Conservation (phyloP, 2,329 filamentous ascomycete species). For the Xylaria polymorpha region DNA sequence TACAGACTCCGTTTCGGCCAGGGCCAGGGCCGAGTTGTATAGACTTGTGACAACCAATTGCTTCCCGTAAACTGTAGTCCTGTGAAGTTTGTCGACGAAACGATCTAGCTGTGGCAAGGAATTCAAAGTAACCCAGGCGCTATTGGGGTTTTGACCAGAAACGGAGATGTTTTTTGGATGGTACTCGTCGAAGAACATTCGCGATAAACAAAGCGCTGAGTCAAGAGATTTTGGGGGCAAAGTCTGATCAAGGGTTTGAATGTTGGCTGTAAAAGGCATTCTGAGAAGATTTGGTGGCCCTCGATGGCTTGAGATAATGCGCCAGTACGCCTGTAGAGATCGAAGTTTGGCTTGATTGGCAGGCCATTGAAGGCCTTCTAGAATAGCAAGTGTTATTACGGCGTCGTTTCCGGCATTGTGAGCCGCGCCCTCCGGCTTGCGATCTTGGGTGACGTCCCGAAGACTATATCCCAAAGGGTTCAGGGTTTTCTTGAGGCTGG, state of each 20-base stretch:
- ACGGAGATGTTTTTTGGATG: conserved; percentile 20
- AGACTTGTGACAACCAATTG: conserved; percentile 21
- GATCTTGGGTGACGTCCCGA: conserved; percentile 20
- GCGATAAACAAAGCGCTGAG: conserved; percentile 22
- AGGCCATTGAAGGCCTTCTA: conserved; percentile 28
- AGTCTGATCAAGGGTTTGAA: conserved; percentile 21
- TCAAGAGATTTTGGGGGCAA: conserved; percentile 19
- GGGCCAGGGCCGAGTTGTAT: conserved; percentile 18
- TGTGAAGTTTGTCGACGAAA: conserved; percentile 12
- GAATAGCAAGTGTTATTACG: conserved; percentile 25
- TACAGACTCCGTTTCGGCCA: conserved; percentile 23
- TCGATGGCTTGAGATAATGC: conserved; percentile 26
- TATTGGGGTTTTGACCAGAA: conserved; percentile 15
- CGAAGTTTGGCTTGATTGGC: conserved; percentile 23
- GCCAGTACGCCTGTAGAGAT: conserved; percentile 26
- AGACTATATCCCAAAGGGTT: conserved; percentile 24
- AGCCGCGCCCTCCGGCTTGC: conserved; percentile 27
- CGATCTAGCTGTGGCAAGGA: conserved; percentile 16
- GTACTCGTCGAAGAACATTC: conserved; percentile 26
- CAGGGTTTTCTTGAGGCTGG: conserved; percentile 28
- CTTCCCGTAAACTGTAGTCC: conserved; percentile 18
- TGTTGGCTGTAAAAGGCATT: conserved; percentile 24
- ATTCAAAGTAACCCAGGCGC: conserved; percentile 18
- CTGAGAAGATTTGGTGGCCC: conserved; percentile 22
- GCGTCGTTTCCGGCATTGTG: conserved; percentile 28